Evolutionary conservation across 768 basidiomycete species (phyloP).

Genomic region (Krasilnikovozyma curviuscula): DNA sequence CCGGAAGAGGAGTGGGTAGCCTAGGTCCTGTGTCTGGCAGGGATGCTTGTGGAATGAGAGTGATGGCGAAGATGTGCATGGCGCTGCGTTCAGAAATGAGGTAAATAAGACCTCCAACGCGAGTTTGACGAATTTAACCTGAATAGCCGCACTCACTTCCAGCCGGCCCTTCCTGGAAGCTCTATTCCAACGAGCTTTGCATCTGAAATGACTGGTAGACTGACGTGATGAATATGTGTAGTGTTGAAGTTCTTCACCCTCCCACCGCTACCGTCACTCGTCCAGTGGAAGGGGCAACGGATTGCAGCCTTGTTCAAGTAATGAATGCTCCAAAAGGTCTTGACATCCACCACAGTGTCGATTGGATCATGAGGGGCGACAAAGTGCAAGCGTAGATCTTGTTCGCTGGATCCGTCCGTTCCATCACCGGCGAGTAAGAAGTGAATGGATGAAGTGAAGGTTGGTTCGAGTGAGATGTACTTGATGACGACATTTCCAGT

Average conservation of each 20-base stretch:
- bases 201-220: not conserved
- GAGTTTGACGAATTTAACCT: too few relatives aligned
- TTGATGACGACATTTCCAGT: not conserved
- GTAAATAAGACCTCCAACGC: too few relatives aligned
- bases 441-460: not conserved
- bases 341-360: not conserved
- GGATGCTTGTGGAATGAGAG: not conserved
- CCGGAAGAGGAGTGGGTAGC: too few relatives aligned
- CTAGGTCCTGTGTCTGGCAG: too few relatives aligned
- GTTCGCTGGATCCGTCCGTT: not conserved
- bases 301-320: constrained; percentile 8
- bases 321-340: constrained; percentile 9
- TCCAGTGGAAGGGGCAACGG: constrained; percentile 1
- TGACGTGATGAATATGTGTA: constrained; percentile 5
- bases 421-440: constrained; percentile 9
- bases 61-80: constrained; percentile 7
- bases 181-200: not conserved
- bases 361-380: not conserved
- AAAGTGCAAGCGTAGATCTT: too few relatives aligned
- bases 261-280: too few relatives aligned
- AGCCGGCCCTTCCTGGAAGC: not conserved
- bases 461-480: not conserved
- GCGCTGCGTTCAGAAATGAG: too few relatives aligned
- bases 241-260: constrained; percentile 2
- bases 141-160: too few relatives aligned